phyloP scores from a whole-genome alignment of 306 rosid species.

The Ziziphus jujuba region DNA sequence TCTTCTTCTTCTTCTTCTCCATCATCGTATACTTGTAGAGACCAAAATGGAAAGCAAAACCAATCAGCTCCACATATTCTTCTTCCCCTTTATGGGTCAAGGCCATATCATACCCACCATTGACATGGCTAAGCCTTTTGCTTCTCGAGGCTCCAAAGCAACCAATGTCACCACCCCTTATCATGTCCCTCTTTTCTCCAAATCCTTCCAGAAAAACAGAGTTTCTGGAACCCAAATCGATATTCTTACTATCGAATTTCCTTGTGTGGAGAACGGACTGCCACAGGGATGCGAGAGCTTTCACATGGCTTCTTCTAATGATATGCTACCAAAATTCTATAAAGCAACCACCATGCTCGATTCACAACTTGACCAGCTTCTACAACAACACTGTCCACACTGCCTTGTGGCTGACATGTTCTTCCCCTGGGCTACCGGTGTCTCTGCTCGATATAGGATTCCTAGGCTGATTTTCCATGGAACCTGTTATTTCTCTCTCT shows the following conservation, averaged over 20 bases:
- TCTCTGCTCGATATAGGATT: slow-evolving; percentile 17
- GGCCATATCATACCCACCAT: slow-evolving; percentile 31
- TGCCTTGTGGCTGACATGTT: slow-evolving; percentile 19
- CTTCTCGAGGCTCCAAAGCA: slow-evolving; percentile 8
- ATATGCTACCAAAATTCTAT: no score
- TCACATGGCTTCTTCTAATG: background rate
- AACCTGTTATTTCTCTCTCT: slow-evolving; percentile 19
- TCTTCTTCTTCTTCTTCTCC: no score
- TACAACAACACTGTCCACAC: background rate
- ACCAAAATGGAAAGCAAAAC: no score
- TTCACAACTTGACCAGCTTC: no score
- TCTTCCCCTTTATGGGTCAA: slow-evolving; percentile 26
- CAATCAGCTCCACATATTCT: slow-evolving; percentile 29
- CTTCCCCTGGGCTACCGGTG: slow-evolving; percentile 24
- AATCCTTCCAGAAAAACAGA: background rate
- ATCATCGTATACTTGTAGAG: no score
- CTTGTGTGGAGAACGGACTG: slow-evolving; percentile 7
- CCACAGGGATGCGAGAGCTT: slow-evolving; percentile 3
- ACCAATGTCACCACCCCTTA: slow-evolving; percentile 26
- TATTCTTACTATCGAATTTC: slow-evolving; percentile 5
- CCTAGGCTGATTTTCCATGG: slow-evolving; percentile 28
- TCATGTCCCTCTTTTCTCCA: background rate
- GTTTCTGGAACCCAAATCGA: no score
- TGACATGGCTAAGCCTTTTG: slow-evolving; percentile 14
- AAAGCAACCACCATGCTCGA: no score